A percentile compares a stretch with the other conserved stretches of the same genome.
phyloP scores from a whole-genome alignment of 2,329 filamentous ascomycete genomes.

The Penicillium aurantiogriseum region DNA sequence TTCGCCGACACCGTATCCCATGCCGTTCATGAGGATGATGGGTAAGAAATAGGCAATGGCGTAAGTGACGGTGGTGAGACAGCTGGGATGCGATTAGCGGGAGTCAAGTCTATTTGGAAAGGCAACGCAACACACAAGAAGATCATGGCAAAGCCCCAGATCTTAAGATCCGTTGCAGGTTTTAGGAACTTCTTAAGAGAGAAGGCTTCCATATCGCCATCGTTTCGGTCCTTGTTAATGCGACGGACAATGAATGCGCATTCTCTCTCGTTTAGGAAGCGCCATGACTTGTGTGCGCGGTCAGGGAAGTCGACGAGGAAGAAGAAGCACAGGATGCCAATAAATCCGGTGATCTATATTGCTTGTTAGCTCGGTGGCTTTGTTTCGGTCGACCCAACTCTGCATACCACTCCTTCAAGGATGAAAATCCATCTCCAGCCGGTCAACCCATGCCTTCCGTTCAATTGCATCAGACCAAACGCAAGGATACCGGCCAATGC shows the following conservation, averaged over 20 bases:
- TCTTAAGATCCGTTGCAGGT: constrained; percentile 50
- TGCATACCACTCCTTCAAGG: constrained; percentile 48
- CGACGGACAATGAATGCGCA: constrained; percentile 51
- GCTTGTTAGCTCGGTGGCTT: not conserved
- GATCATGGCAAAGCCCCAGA: constrained; percentile 56
- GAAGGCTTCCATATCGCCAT: constrained; percentile 52
- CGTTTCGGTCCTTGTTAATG: constrained; percentile 54
- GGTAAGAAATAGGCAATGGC: constrained; percentile 77
- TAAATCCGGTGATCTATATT: constrained; percentile 27
- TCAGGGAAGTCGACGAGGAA: constrained; percentile 43
- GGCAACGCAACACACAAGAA: constrained; percentile 40
- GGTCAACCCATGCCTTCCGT: constrained; percentile 44
- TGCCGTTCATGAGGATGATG: constrained; percentile 63
- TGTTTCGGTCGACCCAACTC: not conserved
- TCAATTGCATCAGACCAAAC: constrained; percentile 42
- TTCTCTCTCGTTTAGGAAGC: constrained; percentile 41
- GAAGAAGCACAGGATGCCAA: constrained; percentile 32
- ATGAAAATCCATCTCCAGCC: constrained; percentile 59
- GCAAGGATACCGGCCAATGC: constrained; percentile 50
- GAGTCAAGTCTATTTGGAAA: not conserved
- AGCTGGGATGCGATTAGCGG: constrained; percentile 48
- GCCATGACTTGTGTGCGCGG: constrained; percentile 31
- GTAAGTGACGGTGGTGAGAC: constrained; percentile 71
- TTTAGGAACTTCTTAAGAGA: constrained; percentile 48
- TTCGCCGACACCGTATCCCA: constrained; percentile 63